Evolutionary conservation across 129 eudicot genomes (phyloP).

Genomic region (Saposhnikovia divaricata): DNA sequence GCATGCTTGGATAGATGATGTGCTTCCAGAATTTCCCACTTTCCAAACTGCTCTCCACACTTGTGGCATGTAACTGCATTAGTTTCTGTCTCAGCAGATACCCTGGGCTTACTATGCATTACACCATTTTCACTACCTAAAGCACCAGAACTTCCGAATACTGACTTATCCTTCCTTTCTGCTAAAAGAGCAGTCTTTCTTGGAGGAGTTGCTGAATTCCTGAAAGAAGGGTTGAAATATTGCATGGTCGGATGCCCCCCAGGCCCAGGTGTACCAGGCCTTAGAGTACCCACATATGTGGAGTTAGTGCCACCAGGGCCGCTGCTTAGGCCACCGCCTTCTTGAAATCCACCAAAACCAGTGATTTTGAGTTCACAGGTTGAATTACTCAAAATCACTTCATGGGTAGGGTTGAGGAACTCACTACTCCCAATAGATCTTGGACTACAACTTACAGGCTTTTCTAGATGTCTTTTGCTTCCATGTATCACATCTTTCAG

Average conservation of each 20-base stretch:
- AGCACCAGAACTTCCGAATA: slow-evolving; percentile 16
- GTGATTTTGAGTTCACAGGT: slow-evolving; percentile 79
- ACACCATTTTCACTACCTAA: slow-evolving; percentile 30
- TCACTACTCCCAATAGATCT: slow-evolving; percentile 90
- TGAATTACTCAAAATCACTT: slow-evolving; percentile 61
- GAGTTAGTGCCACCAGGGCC: slow-evolving; percentile 27
- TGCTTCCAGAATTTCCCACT: slow-evolving; percentile 67
- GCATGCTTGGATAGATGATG: slow-evolving; percentile 68
- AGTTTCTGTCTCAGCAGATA: slow-evolving; percentile 35
- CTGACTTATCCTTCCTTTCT: slow-evolving; percentile 23
- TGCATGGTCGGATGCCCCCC: slow-evolving; percentile 61
- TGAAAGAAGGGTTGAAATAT: slow-evolving; percentile 27
- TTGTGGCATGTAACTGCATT: slow-evolving; percentile 62
- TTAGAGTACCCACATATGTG: slow-evolving; percentile 51
- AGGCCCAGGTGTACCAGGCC: slow-evolving; percentile 58
- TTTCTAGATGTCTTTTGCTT: slow-evolving; percentile 75
- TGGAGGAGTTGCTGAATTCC: slow-evolving; percentile 26
- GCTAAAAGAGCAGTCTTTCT: slow-evolving; percentile 32
- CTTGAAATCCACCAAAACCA: slow-evolving; percentile 32
- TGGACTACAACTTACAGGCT: slow-evolving; percentile 71
- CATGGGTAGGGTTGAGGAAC: slow-evolving; percentile 73
- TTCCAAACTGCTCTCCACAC: slow-evolving; percentile 65
- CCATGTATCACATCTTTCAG: slow-evolving; percentile 91
- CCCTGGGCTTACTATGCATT: slow-evolving; percentile 17
- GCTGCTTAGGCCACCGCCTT: slow-evolving; percentile 15